Conservation (phyloP, 176 grass and related monocot species). For the Aegilops speltoides region DNA sequence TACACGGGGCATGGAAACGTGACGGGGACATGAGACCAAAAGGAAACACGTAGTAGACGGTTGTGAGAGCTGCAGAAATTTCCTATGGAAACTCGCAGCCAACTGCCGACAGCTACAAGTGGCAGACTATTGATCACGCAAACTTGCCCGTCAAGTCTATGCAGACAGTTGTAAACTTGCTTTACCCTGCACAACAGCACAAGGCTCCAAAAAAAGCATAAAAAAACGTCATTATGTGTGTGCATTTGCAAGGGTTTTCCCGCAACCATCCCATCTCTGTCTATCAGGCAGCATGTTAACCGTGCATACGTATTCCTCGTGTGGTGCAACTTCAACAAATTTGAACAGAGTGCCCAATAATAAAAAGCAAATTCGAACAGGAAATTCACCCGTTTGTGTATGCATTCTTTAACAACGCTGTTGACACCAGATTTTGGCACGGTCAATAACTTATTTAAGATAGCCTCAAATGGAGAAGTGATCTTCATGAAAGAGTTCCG, state of each 20-base stretch:
- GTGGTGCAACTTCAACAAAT: neutral
- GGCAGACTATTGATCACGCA: neutral
- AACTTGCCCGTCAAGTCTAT: neutral
- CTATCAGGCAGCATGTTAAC: neutral
- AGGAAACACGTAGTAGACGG: neutral
- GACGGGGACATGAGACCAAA: neutral
- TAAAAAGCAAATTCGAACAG: neutral
- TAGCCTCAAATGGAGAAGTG: too few species aligned
- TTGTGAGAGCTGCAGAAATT: neutral
- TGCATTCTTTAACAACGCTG: neutral
- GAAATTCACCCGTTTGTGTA: neutral
- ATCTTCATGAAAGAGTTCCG: too few species aligned
- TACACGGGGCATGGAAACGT: neutral
- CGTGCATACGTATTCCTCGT: neutral
- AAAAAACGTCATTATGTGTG: neutral
- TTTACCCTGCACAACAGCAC: neutral
- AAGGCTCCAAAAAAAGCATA: neutral
- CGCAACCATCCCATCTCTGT: neutral
- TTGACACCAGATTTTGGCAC: too few species aligned
- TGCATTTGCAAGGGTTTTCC: neutral
- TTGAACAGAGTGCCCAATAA: neutral
- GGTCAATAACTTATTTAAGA: too few species aligned
- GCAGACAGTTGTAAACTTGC: neutral
- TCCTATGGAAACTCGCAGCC: neutral
- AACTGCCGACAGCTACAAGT: neutral